A percentile compares a stretch with the other conserved stretches of the same genome.
Conservation (phyloP, 768 basidiomycete species). For the Leccinellum luteum region DNA sequence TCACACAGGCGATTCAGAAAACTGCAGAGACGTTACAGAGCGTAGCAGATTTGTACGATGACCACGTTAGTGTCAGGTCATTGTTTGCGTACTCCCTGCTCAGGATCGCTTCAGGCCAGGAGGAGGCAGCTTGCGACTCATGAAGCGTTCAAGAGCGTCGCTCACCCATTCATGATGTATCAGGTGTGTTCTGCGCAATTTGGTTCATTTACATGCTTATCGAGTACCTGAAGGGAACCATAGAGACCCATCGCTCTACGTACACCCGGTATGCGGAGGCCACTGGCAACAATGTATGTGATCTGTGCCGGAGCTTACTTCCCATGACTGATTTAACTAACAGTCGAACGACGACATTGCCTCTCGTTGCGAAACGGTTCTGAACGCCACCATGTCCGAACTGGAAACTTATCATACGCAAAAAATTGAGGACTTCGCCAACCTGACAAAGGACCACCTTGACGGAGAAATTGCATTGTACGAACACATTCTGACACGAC, state of each 20-base stretch:
- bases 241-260: constrained; percentile 75
- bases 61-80: constrained; percentile 54
- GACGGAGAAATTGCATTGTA: constrained; percentile 77
- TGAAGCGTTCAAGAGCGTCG: constrained; percentile 70
- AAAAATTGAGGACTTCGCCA: constrained; percentile 66
- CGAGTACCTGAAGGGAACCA: constrained; percentile 46
- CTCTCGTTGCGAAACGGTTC: constrained; percentile 79
- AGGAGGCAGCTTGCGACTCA: constrained; percentile 71
- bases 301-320: not conserved
- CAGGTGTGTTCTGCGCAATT: constrained; percentile 41
- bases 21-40: constrained; percentile 69
- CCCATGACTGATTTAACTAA: not conserved
- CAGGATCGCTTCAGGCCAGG: constrained; percentile 51
- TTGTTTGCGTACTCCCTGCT: constrained; percentile 1
- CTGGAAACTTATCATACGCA: constrained; percentile 77
- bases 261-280: constrained; percentile 63
- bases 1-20: constrained; percentile 78
- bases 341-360: constrained; percentile 65
- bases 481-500: constrained; percentile 64
- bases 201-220: not conserved
- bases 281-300: constrained; percentile 28
- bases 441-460: constrained; percentile 61
- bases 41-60: constrained; percentile 76
- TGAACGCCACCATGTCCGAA: constrained; percentile 88
- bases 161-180: constrained; percentile 72